These are phyloP conservation scores for Suillus clintonianus DNA, from an alignment of 768 basidiomycete species.

Conservation along the genomic window DNA sequence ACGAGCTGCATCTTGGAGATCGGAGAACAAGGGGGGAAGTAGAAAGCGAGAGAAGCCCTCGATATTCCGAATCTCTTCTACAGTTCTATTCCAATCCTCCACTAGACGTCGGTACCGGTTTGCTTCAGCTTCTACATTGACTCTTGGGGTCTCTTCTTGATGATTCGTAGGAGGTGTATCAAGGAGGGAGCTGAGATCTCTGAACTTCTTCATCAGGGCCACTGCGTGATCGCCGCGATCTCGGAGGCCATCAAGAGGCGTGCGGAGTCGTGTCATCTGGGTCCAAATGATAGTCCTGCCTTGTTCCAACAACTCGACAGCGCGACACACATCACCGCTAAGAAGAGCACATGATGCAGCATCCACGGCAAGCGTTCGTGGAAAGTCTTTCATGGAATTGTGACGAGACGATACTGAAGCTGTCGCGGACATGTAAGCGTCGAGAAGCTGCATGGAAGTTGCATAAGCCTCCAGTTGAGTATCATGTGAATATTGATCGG, in stretches of 20 bases:
- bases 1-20: constrained; percentile 8
- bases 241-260: neutral
- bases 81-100: constrained; percentile 12
- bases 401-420: neutral
- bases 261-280: neutral
- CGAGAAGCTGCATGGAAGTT: neutral
- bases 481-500: neutral
- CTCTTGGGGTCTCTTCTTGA: neutral
- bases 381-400: neutral
- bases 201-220: neutral
- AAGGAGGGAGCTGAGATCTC: neutral
- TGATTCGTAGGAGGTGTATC: neutral
- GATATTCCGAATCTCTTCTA: constrained; percentile 12
- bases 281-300: neutral
- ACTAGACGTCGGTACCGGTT: neutral
- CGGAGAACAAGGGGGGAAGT: constrained; percentile 7
- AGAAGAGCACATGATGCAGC: neutral
- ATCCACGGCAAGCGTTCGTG: neutral
- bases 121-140: neutral
- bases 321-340: neutral
- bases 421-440: neutral
- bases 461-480: neutral
- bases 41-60: constrained; percentile 18
- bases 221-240: neutral
- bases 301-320: neutral